Evolutionary conservation across 1,284 basidiomycete species (phyloP).

Genomic region (Rhodotorula sp.): DNA sequence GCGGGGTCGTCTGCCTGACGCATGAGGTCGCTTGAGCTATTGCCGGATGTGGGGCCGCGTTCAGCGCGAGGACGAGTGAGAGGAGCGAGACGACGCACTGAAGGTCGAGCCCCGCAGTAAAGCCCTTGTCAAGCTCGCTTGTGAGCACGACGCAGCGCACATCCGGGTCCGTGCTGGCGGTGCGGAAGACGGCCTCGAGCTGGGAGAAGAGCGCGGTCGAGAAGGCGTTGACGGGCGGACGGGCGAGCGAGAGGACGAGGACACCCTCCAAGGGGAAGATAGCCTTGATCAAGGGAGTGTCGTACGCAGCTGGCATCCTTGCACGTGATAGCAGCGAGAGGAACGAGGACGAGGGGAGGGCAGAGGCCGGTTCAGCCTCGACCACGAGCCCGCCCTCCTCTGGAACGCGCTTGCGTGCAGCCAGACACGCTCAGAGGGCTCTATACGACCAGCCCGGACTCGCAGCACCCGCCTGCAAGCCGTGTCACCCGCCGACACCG

Average conservation of each 20-base stretch:
- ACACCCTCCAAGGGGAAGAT: constrained; percentile 33
- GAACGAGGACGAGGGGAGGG: too few relatives aligned
- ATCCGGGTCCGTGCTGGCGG: constrained; percentile 56
- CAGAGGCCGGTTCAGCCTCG: not conserved
- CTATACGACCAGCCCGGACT: rapidly evolving
- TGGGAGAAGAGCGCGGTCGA: constrained; percentile 65
- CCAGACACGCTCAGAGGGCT: not conserved
- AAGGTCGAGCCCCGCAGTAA: constrained; percentile 78
- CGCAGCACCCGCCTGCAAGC: rapidly evolving
- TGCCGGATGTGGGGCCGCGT: not conserved
- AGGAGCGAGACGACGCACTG: constrained; percentile 47
- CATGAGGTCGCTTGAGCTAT: constrained; percentile 21
- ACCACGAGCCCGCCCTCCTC: not conserved
- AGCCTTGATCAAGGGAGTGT: constrained; percentile 12
- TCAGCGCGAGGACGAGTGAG: not conserved
- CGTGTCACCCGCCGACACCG: not conserved
- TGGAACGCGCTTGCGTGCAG: not conserved
- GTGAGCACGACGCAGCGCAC: constrained; percentile 72
- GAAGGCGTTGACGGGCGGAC: constrained; percentile 73
- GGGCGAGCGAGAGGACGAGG: constrained; percentile 38
- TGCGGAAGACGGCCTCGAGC: constrained; percentile 65
- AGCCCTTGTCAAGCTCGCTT: constrained; percentile 68
- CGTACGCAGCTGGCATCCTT: constrained; percentile 9
- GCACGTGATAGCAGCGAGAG: not conserved
- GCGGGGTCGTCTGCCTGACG: constrained; percentile 37